Percentiles rank a stretch among this genome's conserved stretches.
Evolutionary conservation across 1,284 basidiomycete species (phyloP).

Genomic region (Heliocybe sulcata): DNA sequence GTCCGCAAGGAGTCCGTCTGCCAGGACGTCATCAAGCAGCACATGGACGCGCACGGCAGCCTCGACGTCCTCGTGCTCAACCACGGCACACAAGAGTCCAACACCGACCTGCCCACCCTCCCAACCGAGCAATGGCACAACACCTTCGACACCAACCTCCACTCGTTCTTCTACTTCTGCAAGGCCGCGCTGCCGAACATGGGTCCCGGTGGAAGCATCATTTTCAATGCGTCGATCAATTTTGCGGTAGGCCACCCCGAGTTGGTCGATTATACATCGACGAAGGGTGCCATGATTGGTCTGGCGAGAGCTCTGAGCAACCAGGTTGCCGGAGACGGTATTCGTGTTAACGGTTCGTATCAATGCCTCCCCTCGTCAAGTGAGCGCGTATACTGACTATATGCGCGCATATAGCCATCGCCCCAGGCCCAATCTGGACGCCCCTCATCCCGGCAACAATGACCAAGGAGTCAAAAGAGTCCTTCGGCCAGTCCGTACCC

Average conservation of each 20-base stretch:
- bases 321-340: constrained; percentile 44
- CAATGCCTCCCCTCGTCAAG: neutral
- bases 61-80: constrained; percentile 41
- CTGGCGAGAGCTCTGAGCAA: constrained; percentile 41
- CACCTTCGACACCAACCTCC: constrained; percentile 41
- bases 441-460: constrained; percentile 44
- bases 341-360: constrained; percentile 36
- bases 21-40: constrained; percentile 32
- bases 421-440: constrained; percentile 48
- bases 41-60: constrained; percentile 30
- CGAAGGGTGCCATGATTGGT: constrained; percentile 46
- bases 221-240: constrained; percentile 45
- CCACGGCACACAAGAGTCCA: constrained; percentile 43
- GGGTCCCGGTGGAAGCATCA: constrained; percentile 28
- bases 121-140: constrained; percentile 43
- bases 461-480: constrained; percentile 35
- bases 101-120: constrained; percentile 34
- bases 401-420: constrained; percentile 21
- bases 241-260: constrained; percentile 44
- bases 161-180: constrained; percentile 46
- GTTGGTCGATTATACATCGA: constrained; percentile 48
- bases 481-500: constrained; percentile 33
- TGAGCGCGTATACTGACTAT: neutral
- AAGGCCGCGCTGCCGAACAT: constrained; percentile 37
- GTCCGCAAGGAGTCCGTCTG: constrained; percentile 36